phyloP scores from a whole-genome alignment of 2,329 filamentous ascomycete genomes.

The Chlorencoelia australis region DNA sequence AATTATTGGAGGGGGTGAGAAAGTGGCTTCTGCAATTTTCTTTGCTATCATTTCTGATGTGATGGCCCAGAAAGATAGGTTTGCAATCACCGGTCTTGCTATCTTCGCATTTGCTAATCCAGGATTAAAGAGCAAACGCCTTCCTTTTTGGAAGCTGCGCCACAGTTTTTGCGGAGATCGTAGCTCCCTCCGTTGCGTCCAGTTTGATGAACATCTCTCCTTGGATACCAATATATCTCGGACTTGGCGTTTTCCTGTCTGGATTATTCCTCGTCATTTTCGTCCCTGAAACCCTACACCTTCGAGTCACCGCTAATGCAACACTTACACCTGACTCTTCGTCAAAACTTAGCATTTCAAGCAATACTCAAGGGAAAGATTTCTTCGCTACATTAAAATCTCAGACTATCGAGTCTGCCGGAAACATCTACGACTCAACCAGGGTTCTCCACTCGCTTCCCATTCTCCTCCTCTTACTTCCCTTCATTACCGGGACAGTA shows the following conservation, averaged over 20 bases:
- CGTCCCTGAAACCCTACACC: slow-evolving; percentile 26
- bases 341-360: slow-evolving; percentile 1
- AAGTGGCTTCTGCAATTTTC: slow-evolving; percentile 25
- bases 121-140: slow-evolving; percentile 25
- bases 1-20: slow-evolving; percentile 30
- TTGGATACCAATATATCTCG: slow-evolving; percentile 20
- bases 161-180: slow-evolving; percentile 27
- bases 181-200: slow-evolving; percentile 30
- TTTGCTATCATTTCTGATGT: slow-evolving; percentile 31
- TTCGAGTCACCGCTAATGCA: slow-evolving; percentile 7
- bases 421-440: slow-evolving; percentile 11
- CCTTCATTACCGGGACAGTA: slow-evolving; percentile 17
- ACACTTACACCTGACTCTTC: slow-evolving; percentile 5
- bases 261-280: slow-evolving; percentile 19
- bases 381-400: slow-evolving; percentile 9
- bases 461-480: slow-evolving; percentile 24
- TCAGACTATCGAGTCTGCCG: not conserved
- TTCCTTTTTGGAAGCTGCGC: slow-evolving; percentile 28
- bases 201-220: slow-evolving; percentile 27
- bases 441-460: slow-evolving; percentile 19
- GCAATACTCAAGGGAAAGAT: not conserved
- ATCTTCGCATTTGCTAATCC: not conserved
- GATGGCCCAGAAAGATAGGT: slow-evolving; percentile 30
- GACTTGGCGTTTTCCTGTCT: slow-evolving; percentile 9
- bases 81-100: not conserved